Evolutionary conservation across 140 eudicot species (phyloP), one percentile per base, ranked within the genome.

Genomic region (Senecio squalidus): DNA sequence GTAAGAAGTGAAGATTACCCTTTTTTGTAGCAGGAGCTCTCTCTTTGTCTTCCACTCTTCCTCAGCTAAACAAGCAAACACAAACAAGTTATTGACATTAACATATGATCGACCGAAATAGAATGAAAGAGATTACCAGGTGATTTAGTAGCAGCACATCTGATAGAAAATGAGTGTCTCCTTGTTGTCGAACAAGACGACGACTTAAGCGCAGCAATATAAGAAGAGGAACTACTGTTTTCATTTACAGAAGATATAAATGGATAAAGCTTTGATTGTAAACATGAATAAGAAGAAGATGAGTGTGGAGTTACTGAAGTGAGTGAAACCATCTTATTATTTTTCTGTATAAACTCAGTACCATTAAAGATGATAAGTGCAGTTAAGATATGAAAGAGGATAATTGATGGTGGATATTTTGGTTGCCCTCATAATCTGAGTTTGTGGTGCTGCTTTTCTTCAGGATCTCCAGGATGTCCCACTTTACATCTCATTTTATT

Each of bases 11-110:
- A 59, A 27, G 70, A 58, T 60, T 74, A 91, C 98, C 96, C 74
- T 77, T 74, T 92, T 92, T 62, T 92, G 72, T 2, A 92, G 85
- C 47, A 92, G 77, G 69, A 76, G 29, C 38, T 77, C 80, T 38
- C 98, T 54, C 78, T 92, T 87, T 3, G 25, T 70, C 77, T 82
- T 84, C 98, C 98, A 92, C 4, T 92, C 96, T 76, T 84, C 89
- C 76, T 92, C 98, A 65, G 96, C 98, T 92, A 68, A 68, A 68
- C 50, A 64, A 68, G 24, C 61, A 60, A 67, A 28, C 61, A 36
- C 16, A n/a, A 25, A 38, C 3, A 50, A 14, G 17, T 2, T 10
- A 3, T 68, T 17, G 3, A 7, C 9, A 20, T 20, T 29, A 52
- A 15, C 23, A 21, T 38, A 36, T 25, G 11, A 50, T 47, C 27